Conservation (phyloP, 805 yeast species). For the Tetrapisispora iriomotensis region DNA sequence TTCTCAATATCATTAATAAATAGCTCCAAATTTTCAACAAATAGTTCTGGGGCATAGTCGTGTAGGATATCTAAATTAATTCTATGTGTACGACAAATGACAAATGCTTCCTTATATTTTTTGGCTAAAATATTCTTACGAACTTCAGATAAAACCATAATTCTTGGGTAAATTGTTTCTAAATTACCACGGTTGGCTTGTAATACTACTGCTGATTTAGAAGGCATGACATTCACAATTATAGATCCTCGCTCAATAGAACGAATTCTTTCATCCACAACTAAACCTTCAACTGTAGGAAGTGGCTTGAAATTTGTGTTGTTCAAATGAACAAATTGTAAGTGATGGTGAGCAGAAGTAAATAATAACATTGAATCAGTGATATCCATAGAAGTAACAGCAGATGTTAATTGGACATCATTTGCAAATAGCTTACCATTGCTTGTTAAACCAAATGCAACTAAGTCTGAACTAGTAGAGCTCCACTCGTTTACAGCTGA, state of each 20-base stretch:
- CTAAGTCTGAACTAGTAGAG: conserved; percentile 21
- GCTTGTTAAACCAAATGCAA: conserved; percentile 63
- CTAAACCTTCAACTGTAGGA: conserved; percentile 30
- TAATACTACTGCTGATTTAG: conserved; percentile 68
- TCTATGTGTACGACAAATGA: conserved; percentile 81
- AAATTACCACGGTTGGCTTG: conserved; percentile 96
- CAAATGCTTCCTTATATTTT: conserved; percentile 64
- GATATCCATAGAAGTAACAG: conserved; percentile 71
- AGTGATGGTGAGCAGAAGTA: conserved; percentile 79
- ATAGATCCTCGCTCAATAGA: conserved; percentile 86
- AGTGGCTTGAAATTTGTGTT: conserved; percentile 33
- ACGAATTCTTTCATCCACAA: conserved; percentile 72
- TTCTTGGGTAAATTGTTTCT: conserved; percentile 88
- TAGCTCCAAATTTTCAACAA: conserved; percentile 48
- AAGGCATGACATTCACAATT: conserved; percentile 73
- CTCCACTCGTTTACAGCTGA: conserved; percentile 19
- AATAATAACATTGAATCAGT: conserved; percentile 65
- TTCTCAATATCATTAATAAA: conserved; percentile 64
- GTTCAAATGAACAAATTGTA: conserved; percentile 70
- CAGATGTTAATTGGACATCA: conserved; percentile 47
- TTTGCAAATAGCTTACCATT: conserved; percentile 69
- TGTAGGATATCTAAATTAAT: conserved; percentile 82
- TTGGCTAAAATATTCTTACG: conserved; percentile 52
- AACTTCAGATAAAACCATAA: conserved; percentile 79
- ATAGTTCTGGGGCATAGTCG: conserved; percentile 72